Evolutionary conservation across 2,329 filamentous ascomycete genomes (phyloP).

Genomic region (Neurospora sp.): DNA sequence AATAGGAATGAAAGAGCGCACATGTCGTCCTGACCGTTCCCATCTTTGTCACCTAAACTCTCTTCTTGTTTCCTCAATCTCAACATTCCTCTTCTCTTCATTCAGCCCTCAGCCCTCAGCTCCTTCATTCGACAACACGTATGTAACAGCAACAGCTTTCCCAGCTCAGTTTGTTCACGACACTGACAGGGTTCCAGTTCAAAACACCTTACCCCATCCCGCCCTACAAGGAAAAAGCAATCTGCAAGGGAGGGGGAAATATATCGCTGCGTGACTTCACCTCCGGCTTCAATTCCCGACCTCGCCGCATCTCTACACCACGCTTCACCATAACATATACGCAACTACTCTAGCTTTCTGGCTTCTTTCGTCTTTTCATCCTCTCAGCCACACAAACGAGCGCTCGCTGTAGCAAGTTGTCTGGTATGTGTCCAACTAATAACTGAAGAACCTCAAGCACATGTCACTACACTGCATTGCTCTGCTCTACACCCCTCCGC

Average conservation of each 20-base stretch:
- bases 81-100: neutral
- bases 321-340: neutral
- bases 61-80: neutral
- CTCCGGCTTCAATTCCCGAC: slow-evolving; percentile 1
- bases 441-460: neutral
- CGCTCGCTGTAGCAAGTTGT: neutral
- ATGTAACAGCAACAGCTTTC: neutral
- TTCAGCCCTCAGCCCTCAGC: neutral
- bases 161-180: neutral
- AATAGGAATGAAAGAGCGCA: neutral
- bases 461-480: neutral
- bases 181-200: neutral
- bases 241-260: slow-evolving; percentile 4
- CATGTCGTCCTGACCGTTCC: neutral
- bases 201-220: neutral
- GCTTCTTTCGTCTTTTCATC: neutral
- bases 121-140: neutral
- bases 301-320: slow-evolving; percentile 2
- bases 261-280: slow-evolving; percentile 4
- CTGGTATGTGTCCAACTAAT: neutral
- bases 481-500: neutral
- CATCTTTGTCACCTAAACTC: neutral
- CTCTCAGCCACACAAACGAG: neutral
- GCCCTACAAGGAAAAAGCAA: slow-evolving; percentile 1
- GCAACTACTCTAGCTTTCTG: neutral